Base-by-base conservation (phyloP, 2,329 filamentous ascomycete species). In the Scedosporium boydii region DNA sequence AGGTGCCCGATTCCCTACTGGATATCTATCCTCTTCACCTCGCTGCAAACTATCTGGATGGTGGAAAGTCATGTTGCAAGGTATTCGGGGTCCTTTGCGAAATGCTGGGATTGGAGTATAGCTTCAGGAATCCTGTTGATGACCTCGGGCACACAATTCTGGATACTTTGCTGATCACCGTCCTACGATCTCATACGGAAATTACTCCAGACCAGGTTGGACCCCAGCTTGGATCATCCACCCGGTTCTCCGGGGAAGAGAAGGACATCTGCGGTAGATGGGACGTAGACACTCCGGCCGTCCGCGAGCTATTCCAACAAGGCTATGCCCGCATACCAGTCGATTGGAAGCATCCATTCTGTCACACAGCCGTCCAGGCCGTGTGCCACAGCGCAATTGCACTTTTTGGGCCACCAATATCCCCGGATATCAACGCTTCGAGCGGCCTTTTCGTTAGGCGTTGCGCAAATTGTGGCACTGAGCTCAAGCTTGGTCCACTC, bases 311-410 rank as follows among this genome's bases (percentile, higher is more conserved):
- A 2, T 63, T 73, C 10, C 66, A 65, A 1, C 64, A 61, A 1
- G 74, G 73, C 0, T 61, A 60, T 14, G 18, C 65, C 3, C 63
- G 57, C 1, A 71, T 75, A 21, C 76, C 76, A 0, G 60, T 64
- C 2, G 14, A 58, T 0, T 79, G 76, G 76, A 79, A 79, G 64
- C 76, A 78, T 64, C 74, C 72, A 57, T 78, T 79, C 63, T 79
- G 76, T 61, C 74, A 79, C 61, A 77, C 75, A 5, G 75, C 75
- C 1, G 67, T 69, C 5, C 74, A 76, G 66, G 68, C 74, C 0
- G 68, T 78, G 5, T 74, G 70, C 26, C 72, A 78, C 63, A 70
- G 63, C 41, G 73, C 77, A 41, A 58, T 63, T 7, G 26, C n/a
- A 4, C 64, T 75, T 2, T 56, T 56, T 27, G 23, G 51, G 6